Evolutionary conservation across 495 filamentous ascomycete species (phyloP).

Genomic region (Neurospora intermedia): DNA sequence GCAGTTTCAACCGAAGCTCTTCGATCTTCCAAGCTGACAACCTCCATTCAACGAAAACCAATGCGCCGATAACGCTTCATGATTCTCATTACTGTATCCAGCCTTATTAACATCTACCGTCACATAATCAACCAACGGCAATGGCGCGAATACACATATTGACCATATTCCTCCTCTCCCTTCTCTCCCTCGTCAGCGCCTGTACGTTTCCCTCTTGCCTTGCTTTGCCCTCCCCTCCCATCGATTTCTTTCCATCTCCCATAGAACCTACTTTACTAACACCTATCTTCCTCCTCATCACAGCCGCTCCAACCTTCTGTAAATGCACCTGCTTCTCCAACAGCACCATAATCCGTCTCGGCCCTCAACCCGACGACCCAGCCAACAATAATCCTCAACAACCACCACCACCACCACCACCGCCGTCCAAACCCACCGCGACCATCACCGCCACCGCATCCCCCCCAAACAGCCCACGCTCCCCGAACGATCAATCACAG

Average conservation of each 20-base stretch:
- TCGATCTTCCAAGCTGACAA: not conserved
- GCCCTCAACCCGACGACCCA: slow-evolving; percentile 27
- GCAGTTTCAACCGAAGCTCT: not conserved
- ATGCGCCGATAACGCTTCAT: not conserved
- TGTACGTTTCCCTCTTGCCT: slow-evolving; percentile 18
- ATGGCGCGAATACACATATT: slow-evolving; percentile 27
- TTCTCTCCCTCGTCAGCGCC: slow-evolving; percentile 21
- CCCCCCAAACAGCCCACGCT: not conserved
- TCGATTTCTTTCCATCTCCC: not conserved
- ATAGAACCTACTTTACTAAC: not conserved
- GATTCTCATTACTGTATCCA: not conserved
- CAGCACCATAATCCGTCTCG: slow-evolving; percentile 76
- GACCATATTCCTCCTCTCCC: slow-evolving; percentile 21
- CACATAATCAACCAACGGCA: not conserved
- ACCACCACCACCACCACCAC: slow-evolving; percentile 11
- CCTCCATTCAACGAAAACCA: not conserved
- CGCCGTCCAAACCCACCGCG: slow-evolving; percentile 6
- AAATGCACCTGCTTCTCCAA: slow-evolving; percentile 95
- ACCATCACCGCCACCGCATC: not conserved
- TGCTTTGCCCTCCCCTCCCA: no score
- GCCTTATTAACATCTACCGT: not conserved
- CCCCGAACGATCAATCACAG: not conserved
- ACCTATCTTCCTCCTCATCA: slow-evolving; percentile 6
- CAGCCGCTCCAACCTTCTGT: slow-evolving; percentile 73
- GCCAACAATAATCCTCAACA: slow-evolving; percentile 3